A percentile compares a stretch with the other conserved stretches of the same genome.
These are phyloP conservation scores for Cercospora sojina DNA, from an alignment of 2,329 filamentous ascomycete genomes.

Conservation along the genomic window DNA sequence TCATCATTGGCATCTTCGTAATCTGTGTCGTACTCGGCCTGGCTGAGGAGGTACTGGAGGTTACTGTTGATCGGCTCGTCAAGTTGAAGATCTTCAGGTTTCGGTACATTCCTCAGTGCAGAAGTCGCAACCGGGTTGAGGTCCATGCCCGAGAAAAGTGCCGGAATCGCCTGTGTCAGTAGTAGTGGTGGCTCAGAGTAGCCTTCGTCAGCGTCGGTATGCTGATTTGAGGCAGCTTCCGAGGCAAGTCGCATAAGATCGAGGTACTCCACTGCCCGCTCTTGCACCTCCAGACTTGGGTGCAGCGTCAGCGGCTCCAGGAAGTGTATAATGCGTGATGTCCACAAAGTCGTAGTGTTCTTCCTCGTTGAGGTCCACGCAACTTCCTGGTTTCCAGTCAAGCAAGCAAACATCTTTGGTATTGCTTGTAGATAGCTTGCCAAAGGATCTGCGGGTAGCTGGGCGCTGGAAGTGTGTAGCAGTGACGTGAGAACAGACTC, in stretches of 20 bases:
- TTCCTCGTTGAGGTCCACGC: conserved; percentile 73
- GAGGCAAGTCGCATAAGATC: conserved; percentile 84
- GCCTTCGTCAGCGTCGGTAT: conserved; percentile 56
- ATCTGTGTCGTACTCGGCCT: conserved; percentile 48
- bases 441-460: conserved; percentile 64
- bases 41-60: conserved; percentile 64
- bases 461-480: conserved; percentile 63
- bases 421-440: conserved; percentile 78
- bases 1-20: conserved; percentile 45
- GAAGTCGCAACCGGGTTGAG: conserved; percentile 83
- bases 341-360: conserved; percentile 70
- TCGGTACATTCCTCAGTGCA: conserved; percentile 82
- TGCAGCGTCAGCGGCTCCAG: conserved; percentile 77
- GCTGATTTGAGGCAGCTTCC: conserved; percentile 72
- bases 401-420: conserved; percentile 76
- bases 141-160: conserved; percentile 80
- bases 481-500: conserved; percentile 72
- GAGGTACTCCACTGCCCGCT: conserved; percentile 86
- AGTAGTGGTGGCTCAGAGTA: conserved; percentile 77
- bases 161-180: conserved; percentile 85
- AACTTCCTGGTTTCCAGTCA: conserved; percentile 64
- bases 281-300: conserved; percentile 89
- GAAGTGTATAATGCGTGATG: conserved; percentile 78
- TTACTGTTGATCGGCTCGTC: conserved; percentile 79
- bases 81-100: conserved; percentile 73